A percentile compares a stretch with the other conserved stretches of the same genome.
phyloP scores from a whole-genome alignment of 495 filamentous ascomycete genomes.

The Daldinia loculata region DNA sequence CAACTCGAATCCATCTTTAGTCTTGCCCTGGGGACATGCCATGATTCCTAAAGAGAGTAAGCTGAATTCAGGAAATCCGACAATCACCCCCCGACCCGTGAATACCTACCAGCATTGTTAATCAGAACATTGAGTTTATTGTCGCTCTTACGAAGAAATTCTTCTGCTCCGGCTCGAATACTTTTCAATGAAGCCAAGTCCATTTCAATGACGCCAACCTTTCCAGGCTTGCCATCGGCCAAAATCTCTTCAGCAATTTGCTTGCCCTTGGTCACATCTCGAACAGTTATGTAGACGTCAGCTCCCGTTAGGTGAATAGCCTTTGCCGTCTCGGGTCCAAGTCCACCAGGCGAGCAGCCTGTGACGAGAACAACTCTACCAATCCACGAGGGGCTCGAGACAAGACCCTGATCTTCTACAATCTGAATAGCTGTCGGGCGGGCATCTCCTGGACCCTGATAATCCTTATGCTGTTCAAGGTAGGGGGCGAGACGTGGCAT shows the following conservation, averaged over 20 bases:
- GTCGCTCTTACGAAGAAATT: constrained; percentile 33
- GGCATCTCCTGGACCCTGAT: constrained; percentile 60
- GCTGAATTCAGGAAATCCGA: background rate
- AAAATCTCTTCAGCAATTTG: constrained; percentile 42
- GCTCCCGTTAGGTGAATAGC: constrained; percentile 60
- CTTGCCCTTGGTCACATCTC: constrained; percentile 52
- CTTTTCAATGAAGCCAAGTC: constrained; percentile 46
- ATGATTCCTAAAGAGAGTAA: constrained; percentile 48
- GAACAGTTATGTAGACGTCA: constrained; percentile 55
- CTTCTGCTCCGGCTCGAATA: constrained; percentile 39
- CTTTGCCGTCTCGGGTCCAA: constrained; percentile 61
- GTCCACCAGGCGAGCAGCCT: constrained; percentile 58
- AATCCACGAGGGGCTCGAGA: constrained; percentile 44
- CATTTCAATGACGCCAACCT: constrained; percentile 49
- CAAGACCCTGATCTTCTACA: constrained; percentile 58
- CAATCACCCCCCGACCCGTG: background rate
- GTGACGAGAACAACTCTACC: constrained; percentile 63
- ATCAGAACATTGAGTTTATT: constrained; percentile 43
- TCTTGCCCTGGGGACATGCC: constrained; percentile 31
- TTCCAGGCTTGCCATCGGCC: constrained; percentile 33
- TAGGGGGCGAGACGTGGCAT: constrained; percentile 47
- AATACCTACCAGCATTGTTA: constrained; percentile 41
- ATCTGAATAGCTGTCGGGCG: constrained; percentile 66
- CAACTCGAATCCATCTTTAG: background rate
- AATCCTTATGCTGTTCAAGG: constrained; percentile 51